Base-by-base conservation (phyloP, 225 moss, liverwort and hornwort species). In the Marchantia polymorpha region DNA sequence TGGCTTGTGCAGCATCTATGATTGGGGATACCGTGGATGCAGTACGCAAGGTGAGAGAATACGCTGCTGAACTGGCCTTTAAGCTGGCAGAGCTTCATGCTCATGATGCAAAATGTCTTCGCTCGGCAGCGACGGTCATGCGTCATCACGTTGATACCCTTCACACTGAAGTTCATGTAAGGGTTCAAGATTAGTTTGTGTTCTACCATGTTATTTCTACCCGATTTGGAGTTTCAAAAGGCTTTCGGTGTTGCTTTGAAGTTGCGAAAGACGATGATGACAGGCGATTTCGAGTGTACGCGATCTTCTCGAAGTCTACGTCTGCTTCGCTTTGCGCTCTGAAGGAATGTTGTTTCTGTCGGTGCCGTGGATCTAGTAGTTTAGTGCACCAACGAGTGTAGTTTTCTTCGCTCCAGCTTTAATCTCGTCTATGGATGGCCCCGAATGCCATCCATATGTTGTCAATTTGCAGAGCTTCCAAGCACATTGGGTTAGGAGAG, bases 101-200 rank as follows among this genome's bases (percentile, higher is more conserved):
- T 0, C 3, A 10, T 56, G 77, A 91, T 3, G 69, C 88, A 39
- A 84, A 88, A 58, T 50, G 78, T 12, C 76, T 88, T 0, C 85
- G 81, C 65, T 75, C 74, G 61, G 58, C 52, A 47, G 77, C 85
- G 50, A 77, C 12, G n/a, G 25, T 79, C 71, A 84, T 91, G 83
- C 67, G 16, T 29, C 63, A 72, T 29, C 88, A 92, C 86, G 55
- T 92, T n/a, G 74, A 87, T 39, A 65, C 78, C 48, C 87, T 92
- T 64, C 83, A 52, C 0, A 80, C 15, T 0, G 81, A 91, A 78
- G 81, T 92, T 15, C 64, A 91, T 83, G 92, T 92, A 74, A 70
- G 51, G 31, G 59, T 8, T 76, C 27, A 60, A 4, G 11, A 73
- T 10, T 1, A 22, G 22, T 12, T 22, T 51, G 49, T 50, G 8